These are phyloP conservation scores for Lentinula novae-zelandiae DNA, from an alignment of 1,284 basidiomycete genomes.

Conservation along the genomic window DNA sequence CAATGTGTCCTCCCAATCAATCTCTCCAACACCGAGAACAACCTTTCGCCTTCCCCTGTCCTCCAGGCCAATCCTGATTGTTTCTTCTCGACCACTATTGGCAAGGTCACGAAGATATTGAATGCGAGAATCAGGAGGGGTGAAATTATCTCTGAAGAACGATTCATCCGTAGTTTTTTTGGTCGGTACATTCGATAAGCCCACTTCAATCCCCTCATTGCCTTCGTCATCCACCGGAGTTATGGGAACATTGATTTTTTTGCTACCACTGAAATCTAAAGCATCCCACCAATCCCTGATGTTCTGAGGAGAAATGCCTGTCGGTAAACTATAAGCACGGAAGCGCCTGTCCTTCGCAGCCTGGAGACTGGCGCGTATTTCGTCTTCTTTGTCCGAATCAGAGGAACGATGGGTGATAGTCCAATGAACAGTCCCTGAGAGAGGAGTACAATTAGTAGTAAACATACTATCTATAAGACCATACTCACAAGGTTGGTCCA, in stretches of 20 bases:
- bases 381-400: slow-evolving; percentile 18
- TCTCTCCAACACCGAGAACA: slow-evolving; percentile 11
- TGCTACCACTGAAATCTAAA: slow-evolving; percentile 41
- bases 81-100: slow-evolving; percentile 1
- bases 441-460: neutral
- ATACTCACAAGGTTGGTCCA: slow-evolving; percentile 37
- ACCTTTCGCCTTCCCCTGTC: slow-evolving; percentile 12
- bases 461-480: neutral
- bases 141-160: slow-evolving; percentile 9
- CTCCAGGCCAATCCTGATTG: slow-evolving; percentile 4
- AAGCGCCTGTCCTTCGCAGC: slow-evolving; percentile 37
- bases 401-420: slow-evolving; percentile 34
- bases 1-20: slow-evolving; percentile 8
- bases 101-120: slow-evolving; percentile 9
- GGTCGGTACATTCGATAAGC: neutral
- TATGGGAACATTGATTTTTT: slow-evolving; percentile 3
- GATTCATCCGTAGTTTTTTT: neutral
- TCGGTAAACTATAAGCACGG: slow-evolving; percentile 42
- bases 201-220: neutral
- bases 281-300: slow-evolving; percentile 46
- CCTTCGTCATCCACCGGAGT: slow-evolving; percentile 9
- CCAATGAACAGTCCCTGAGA: slow-evolving; percentile 57
- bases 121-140: slow-evolving; percentile 7
- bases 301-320: slow-evolving; percentile 39
- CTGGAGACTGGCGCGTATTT: slow-evolving; percentile 31